Evolutionary conservation across 495 filamentous ascomycete genomes (phyloP), one percentile per base, ranked within the genome.

Genomic region (Chaetomium cochliodes): DNA sequence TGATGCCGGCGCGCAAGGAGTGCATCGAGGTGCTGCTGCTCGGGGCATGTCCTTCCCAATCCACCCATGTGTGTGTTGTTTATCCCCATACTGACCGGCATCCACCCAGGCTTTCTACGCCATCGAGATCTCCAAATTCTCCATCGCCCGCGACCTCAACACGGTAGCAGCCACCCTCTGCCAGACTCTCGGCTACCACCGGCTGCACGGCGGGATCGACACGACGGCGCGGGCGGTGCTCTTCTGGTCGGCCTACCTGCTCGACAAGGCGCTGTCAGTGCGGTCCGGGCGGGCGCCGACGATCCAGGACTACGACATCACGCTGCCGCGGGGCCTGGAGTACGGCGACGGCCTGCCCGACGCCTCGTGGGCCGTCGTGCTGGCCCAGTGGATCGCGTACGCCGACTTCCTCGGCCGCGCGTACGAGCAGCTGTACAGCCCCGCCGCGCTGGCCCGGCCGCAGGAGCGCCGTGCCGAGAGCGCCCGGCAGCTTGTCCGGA

Each of bases 231-330:
- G 79, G 56, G 72, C 74, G 0, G 62, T 78, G 2, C 65, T 88
- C 12, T 91, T 91, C 69, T 91, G 87, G 87, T 80, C 84, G 20
- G 73, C 82, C 4, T 89, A 90, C 66, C 80, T 82, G 30, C 71
- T 87, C 9, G 81, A 89, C 64, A 87, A 84, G 64, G 79, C 79
- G 15, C 73, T 91, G 25, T 84, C 87, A 0, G 74, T 91, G n/a
- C 83, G 87, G 7, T 74, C 88, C 15, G 87, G 88, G 2, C 84
- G 86, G 6, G 82, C 86, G 0, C 82, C 85, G 0, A 74, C 79
- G 5, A 80, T 89, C 33, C 85, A 86, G 30, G 86, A 89, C 69
- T 87, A 82, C 71, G 88, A 90, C 63, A 86, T 90, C 67, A 82
- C 83, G 0, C 69, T 87, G 7, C 77, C 82, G 3, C 58, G 1